Conservation (phyloP, 306 rosid species). For the Malus asiatica region DNA sequence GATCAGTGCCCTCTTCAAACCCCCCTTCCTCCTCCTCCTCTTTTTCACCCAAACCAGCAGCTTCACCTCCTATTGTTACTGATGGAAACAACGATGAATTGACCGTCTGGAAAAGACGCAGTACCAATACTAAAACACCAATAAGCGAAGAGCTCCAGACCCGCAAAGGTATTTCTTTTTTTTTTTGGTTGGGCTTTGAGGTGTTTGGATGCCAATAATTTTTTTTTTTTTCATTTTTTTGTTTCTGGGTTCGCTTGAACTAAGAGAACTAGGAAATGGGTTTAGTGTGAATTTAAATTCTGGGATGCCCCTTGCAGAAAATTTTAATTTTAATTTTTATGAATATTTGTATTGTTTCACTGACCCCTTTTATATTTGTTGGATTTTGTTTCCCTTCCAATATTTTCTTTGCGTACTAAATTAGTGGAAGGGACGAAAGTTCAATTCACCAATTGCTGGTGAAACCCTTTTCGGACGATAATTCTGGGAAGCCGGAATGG, state of each 20-base stretch:
- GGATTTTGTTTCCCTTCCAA: not conserved
- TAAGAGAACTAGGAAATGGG: not conserved
- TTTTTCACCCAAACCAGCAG: too few relatives aligned
- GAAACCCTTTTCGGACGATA: not conserved
- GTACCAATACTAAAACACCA: too few relatives aligned
- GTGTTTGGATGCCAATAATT: too few relatives aligned
- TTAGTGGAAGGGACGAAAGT: constrained; percentile 3
- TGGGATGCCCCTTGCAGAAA: not conserved
- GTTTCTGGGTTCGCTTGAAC: not conserved
- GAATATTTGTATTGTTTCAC: not conserved
- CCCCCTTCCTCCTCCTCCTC: too few relatives aligned
- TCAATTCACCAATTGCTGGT: not conserved
- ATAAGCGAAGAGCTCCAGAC: too few relatives aligned
- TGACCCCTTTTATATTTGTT: not conserved
- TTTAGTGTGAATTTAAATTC: not conserved
- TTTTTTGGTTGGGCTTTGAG: too few relatives aligned
- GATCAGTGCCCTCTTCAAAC: too few relatives aligned
- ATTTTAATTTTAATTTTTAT: not conserved
- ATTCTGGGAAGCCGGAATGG: not conserved
- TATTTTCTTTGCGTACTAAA: not conserved
- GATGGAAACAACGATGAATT: too few relatives aligned
- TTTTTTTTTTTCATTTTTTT: not conserved
- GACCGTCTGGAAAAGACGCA: too few relatives aligned
- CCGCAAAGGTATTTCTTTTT: too few relatives aligned
- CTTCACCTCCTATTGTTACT: too few relatives aligned